Base-by-base conservation (phyloP, 139 green algal genomes). In the Coccomyxa sp. region DNA sequence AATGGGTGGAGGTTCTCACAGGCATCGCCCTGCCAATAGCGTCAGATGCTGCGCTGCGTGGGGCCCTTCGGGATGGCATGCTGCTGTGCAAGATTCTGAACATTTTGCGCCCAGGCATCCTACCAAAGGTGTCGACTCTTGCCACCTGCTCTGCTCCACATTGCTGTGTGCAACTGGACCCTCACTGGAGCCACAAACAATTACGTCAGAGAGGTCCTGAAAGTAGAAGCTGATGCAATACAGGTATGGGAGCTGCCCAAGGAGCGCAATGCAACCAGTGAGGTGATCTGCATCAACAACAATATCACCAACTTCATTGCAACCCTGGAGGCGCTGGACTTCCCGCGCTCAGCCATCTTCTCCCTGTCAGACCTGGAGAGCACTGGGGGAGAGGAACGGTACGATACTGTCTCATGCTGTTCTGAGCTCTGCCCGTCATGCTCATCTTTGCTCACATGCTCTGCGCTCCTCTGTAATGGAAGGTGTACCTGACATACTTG, bases 31-130 rank as follows among this genome's bases (percentile, higher is more conserved):
- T 93, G 40, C 84, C 86, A 1, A 78, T 68, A 10, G 78, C 79
- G 8, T 87, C 77, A 12, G 91, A 95, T 38, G 24, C 74, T 8
- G 79, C 79, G 3, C 92, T 95, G 68, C 77, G 88, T 0, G 58
- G 68, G 0, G 80, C 82, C 0, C 85, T 95, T 36, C 64, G 81
- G 7, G 89, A 93, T 76, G 90, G 89, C 29, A 74, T 89, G 22
- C 68, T 90, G n/a, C 83, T 95, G 12, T 94, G 91, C 84, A 72
- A 82, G 34, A 39, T 89, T 0, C 73, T 89, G 7, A 91, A 93
- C 70, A 70, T 73, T 9, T 44, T 94, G 16, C 76, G 58, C 16
- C 86, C 83, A 3, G 84, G 83, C 75, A 77, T 64, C 12, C 44
- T 89, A 27, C 31, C 69, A 24, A 71, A 75, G 82, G 85, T 86